Evolutionary conservation across 129 eudicot species (phyloP), one percentile per base, ranked within the genome.

Genomic region (Arctium lappa): DNA sequence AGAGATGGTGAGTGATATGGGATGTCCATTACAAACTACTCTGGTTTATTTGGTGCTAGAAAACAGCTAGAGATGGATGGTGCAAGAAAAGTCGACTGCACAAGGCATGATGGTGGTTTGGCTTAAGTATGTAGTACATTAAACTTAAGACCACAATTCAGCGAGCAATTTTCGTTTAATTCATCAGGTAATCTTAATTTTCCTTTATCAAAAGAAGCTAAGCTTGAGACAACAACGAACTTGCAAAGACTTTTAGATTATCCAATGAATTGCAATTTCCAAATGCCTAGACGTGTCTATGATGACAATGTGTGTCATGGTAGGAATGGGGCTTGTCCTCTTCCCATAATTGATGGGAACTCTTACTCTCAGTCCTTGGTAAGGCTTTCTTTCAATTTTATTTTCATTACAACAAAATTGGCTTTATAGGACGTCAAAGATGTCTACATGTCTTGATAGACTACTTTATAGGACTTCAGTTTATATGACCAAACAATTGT

Each of bases 1-100:
- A 94, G 98, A 79, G 94, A 89, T 53, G 42, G 86, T 76, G 92
- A 85, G 78, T 91, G 90, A 87, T 75, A 90, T 13, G 94, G 90
- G 3, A 33, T 33, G 36, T 33, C 36, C 36, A 33, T 33, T 33
- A 33, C 36, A 33, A 33, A 33, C 3, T 85, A 80, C 80, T 74
- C 90, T 44, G 87, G 87, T 76, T 85, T 85, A 50, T 91, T 86
- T 78, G 86, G 68, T 46, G 62, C 82, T 8, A 79, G 56, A 70
- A 92, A 89, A 83, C 87, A 84, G 48, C 73, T 86, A 73, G 93
- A 87, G 15, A 86, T 92, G 40, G 97, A 88, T 16, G 86, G 42
- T 74, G 6, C 84, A 2, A 79, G 85, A 60, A 88, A 89, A 34
- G 74, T 86, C 76, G 91, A 91, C 46, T 77, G 36, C 39, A 72